phyloP scores from a whole-genome alignment of 306 rosid genomes.

The Pterocarpus santalinus region DNA sequence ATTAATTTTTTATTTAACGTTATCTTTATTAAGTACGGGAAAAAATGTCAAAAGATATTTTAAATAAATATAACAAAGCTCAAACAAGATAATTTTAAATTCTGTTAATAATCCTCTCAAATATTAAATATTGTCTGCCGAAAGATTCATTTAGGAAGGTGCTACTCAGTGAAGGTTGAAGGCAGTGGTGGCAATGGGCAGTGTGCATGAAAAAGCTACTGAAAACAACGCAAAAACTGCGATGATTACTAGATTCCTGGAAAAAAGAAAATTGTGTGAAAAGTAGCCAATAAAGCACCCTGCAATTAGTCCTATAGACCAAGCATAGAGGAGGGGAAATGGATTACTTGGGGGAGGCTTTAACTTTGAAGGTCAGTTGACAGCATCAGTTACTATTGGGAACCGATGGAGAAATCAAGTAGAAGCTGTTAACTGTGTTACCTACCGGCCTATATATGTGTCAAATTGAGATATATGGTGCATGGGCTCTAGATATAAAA shows the following conservation, averaged over 20 bases:
- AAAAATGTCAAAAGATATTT: too few species aligned
- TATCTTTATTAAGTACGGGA: too few species aligned
- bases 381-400: not conserved
- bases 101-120: not conserved
- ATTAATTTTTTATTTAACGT: too few species aligned
- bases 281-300: not conserved
- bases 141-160: not conserved
- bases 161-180: constrained; percentile 29
- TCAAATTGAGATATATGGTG: not conserved
- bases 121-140: not conserved
- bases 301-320: not conserved
- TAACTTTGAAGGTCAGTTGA: not conserved
- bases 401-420: not conserved
- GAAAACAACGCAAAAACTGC: constrained; percentile 29
- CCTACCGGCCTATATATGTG: too few species aligned
- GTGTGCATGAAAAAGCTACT: not conserved
- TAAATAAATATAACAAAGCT: too few species aligned
- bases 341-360: constrained; percentile 38
- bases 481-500: not conserved
- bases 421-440: not conserved
- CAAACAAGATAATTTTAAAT: too few species aligned
- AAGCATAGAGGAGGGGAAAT: not conserved
- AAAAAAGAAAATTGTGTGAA: not conserved
- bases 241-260: constrained; percentile 3
- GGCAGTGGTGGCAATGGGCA: constrained; percentile 23